Percentiles rank a stretch among this genome's conserved stretches.
These are phyloP conservation scores for Trichoderma endophyticum DNA, from an alignment of 2,329 filamentous ascomycete genomes.

Conservation along the genomic window DNA sequence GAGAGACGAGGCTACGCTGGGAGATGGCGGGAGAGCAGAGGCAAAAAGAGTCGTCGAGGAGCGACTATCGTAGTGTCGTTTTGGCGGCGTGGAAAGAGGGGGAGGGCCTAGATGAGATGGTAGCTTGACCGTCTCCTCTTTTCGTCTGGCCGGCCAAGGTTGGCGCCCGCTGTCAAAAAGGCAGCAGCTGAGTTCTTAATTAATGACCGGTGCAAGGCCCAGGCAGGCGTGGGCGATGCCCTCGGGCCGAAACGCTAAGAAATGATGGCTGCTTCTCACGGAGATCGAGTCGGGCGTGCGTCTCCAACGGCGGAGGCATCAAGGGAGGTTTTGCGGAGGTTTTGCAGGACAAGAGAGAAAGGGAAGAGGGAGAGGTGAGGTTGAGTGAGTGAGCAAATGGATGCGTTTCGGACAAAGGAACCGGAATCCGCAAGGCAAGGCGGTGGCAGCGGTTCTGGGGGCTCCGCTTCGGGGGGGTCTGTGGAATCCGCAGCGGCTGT, in stretches of 20 bases:
- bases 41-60: neutral
- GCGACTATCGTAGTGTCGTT: conserved; percentile 1
- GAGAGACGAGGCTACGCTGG: neutral
- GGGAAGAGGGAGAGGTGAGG: conserved; percentile 5
- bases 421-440: conserved; percentile 9
- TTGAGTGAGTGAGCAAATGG: neutral
- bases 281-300: neutral
- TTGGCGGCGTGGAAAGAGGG: conserved; percentile 18
- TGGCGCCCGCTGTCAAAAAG: conserved; percentile 18
- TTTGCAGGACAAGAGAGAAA: neutral
- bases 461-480: conserved; percentile 11
- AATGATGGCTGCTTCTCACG: neutral
- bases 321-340: neutral
- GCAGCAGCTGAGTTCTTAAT: conserved; percentile 6
- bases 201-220: neutral
- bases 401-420: neutral
- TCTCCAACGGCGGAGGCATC: conserved; percentile 11
- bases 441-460: neutral
- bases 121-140: conserved; percentile 16
- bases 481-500: conserved; percentile 11
- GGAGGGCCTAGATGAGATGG: conserved; percentile 13
- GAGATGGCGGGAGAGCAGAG: neutral
- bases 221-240: conserved; percentile 12
- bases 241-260: neutral
- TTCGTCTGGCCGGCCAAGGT: conserved; percentile 8